A percentile compares a stretch with the other conserved stretches of the same genome.
Conservation (phyloP, 768 basidiomycete genomes). For the Lactarius hengduanensis region DNA sequence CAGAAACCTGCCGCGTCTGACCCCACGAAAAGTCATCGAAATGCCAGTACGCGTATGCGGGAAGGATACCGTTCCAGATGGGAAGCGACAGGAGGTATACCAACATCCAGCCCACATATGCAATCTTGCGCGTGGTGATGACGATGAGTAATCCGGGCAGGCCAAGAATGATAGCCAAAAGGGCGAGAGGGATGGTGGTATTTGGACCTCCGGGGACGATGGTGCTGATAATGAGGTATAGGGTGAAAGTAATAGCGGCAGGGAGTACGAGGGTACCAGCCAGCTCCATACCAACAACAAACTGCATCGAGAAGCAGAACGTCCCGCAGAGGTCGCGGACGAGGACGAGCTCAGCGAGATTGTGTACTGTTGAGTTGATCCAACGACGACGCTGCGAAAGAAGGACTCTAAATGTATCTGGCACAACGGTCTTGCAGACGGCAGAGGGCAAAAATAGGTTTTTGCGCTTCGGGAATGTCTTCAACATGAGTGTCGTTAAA, state of each 20-base stretch:
- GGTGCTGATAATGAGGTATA: constrained; percentile 87
- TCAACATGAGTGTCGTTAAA: constrained; percentile 93
- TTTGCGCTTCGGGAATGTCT: constrained; percentile 99
- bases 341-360: constrained; percentile 89
- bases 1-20: constrained; percentile 76
- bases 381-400: constrained; percentile 96
- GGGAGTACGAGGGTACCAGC: constrained; percentile 95
- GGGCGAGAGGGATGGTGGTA: constrained; percentile 86
- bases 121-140: constrained; percentile 90
- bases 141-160: constrained; percentile 94
- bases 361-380: constrained; percentile 99
- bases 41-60: constrained; percentile 97
- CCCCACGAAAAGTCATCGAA: constrained; percentile 99
- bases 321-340: constrained; percentile 99
- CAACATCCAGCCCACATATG: constrained; percentile 97
- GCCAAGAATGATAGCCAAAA: constrained; percentile 93
- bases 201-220: constrained; percentile 77
- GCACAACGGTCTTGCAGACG: constrained; percentile 98
- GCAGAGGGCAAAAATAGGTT: constrained; percentile 99
- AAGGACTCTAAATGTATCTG: constrained; percentile 91
- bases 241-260: constrained; percentile 95
- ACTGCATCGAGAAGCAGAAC: constrained; percentile 99
- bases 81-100: constrained; percentile 90
- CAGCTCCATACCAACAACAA: constrained; percentile 98
- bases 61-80: constrained; percentile 95